Conservation (phyloP, 371 early-diverging fungal species). For the Batkoa obscura region DNA sequence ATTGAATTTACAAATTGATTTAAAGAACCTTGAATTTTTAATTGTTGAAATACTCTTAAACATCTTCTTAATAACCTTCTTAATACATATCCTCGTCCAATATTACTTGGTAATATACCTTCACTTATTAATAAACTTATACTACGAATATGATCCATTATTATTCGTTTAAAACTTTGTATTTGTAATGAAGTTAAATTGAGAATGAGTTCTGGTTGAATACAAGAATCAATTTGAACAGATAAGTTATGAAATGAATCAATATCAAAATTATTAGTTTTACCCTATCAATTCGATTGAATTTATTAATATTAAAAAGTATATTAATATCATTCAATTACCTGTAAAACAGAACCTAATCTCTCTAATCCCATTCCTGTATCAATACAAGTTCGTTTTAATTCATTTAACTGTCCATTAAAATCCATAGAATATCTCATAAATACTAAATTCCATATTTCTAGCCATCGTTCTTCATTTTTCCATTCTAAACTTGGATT, state of each 20-base stretch:
- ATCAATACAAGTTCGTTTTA: constrained; percentile 47
- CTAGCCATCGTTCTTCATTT: constrained; percentile 50
- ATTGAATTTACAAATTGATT: neutral
- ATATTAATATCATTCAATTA: neutral
- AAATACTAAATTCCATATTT: constrained; percentile 74
- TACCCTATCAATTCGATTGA: constrained; percentile 14
- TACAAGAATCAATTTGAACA: constrained; percentile 18
- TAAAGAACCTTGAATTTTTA: constrained; percentile 32
- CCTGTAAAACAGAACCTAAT: constrained; percentile 38
- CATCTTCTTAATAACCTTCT: constrained; percentile 59
- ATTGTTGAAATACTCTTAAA: constrained; percentile 39
- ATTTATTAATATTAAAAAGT: neutral
- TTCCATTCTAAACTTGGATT: no score
- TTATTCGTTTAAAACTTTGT: constrained; percentile 33
- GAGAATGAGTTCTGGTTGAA: constrained; percentile 6
- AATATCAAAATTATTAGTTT: constrained; percentile 46
- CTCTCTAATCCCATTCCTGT: constrained; percentile 73
- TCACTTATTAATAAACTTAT: constrained; percentile 52
- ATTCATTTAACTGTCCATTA: constrained; percentile 25
- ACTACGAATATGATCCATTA: constrained; percentile 56
- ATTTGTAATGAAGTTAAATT: neutral
- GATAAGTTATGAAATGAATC: constrained; percentile 36
- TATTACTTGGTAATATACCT: constrained; percentile 56
- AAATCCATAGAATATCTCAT: constrained; percentile 45
- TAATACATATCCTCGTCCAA: constrained; percentile 58